Percentiles rank a stretch among this genome's conserved stretches.
These are phyloP conservation scores for Ballota nigra DNA, from an alignment of 257 asterid genomes.

Conservation along the genomic window DNA sequence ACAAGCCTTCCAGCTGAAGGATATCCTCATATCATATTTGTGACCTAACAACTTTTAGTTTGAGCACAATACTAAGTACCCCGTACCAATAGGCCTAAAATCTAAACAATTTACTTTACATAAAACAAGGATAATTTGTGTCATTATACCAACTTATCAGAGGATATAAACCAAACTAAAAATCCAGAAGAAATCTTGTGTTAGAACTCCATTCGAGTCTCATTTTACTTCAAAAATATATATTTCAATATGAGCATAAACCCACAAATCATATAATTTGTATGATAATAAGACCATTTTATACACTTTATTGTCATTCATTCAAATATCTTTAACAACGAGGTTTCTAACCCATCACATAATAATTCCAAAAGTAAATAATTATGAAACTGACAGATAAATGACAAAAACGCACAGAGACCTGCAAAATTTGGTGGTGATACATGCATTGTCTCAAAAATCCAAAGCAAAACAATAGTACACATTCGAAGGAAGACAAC, in stretches of 20 bases:
- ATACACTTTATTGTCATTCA: background rate
- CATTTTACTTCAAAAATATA: too few relatives aligned
- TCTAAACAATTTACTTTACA: too few relatives aligned
- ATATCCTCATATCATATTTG: background rate
- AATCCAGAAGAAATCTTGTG: too few relatives aligned
- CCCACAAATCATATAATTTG: background rate
- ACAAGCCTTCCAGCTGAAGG: too few relatives aligned
- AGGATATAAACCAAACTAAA: background rate
- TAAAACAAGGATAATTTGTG: background rate
- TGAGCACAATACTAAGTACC: background rate
- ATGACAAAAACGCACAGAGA: conserved; percentile 12
- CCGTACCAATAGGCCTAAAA: too few relatives aligned
- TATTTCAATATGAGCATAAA: background rate
- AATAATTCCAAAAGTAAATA: conserved; percentile 1
- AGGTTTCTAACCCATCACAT: background rate
- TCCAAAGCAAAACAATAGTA: background rate
- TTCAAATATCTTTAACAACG: background rate
- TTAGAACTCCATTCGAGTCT: too few relatives aligned
- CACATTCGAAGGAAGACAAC: background rate
- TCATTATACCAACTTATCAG: background rate
- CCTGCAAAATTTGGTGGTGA: conserved; percentile 5
- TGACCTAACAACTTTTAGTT: background rate
- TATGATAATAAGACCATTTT: too few relatives aligned
- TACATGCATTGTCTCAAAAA: conserved; percentile 18
- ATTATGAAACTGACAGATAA: background rate